phyloP scores from a whole-genome alignment of 169 alveolate species.

The Plasmodium fragile region DNA sequence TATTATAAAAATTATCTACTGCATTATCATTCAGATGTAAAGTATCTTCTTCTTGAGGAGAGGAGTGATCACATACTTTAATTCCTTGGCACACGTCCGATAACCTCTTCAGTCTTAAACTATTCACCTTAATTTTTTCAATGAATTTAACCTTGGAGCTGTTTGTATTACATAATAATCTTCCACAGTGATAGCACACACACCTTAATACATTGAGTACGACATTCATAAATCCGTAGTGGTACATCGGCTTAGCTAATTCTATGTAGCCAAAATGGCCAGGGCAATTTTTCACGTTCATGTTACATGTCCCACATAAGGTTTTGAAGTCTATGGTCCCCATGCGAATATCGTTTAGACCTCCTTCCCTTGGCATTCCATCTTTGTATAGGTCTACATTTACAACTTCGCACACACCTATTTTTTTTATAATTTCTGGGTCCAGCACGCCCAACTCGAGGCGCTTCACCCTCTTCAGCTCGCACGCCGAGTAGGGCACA shows the following conservation, averaged over 20 bases:
- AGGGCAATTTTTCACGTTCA: conserved; percentile 97
- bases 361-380: conserved; percentile 93
- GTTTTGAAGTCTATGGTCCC: conserved; percentile 97
- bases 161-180: conserved; percentile 89
- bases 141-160: conserved; percentile 87
- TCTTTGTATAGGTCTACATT: conserved; percentile 91
- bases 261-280: conserved; percentile 99
- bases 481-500: conserved; percentile 89
- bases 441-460: conserved; percentile 91
- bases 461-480: conserved; percentile 88
- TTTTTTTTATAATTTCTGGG: conserved; percentile 88
- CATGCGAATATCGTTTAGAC: conserved; percentile 96
- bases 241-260: conserved; percentile 96
- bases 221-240: conserved; percentile 94
- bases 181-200: conserved; percentile 96
- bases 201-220: conserved; percentile 95
- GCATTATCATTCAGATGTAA: conserved; percentile 66
- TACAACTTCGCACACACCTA: conserved; percentile 93
- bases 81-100: conserved; percentile 80
- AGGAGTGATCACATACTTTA: conserved; percentile 81
- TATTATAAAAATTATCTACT: conserved; percentile 55
- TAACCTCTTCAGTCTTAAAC: conserved; percentile 77
- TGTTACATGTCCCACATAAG: conserved; percentile 95
- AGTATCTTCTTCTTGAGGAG: conserved; percentile 84
- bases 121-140: conserved; percentile 78